Evolutionary conservation across 2,329 filamentous ascomycete genomes (phyloP).

Genomic region (Cryoendolithus antarcticus): DNA sequence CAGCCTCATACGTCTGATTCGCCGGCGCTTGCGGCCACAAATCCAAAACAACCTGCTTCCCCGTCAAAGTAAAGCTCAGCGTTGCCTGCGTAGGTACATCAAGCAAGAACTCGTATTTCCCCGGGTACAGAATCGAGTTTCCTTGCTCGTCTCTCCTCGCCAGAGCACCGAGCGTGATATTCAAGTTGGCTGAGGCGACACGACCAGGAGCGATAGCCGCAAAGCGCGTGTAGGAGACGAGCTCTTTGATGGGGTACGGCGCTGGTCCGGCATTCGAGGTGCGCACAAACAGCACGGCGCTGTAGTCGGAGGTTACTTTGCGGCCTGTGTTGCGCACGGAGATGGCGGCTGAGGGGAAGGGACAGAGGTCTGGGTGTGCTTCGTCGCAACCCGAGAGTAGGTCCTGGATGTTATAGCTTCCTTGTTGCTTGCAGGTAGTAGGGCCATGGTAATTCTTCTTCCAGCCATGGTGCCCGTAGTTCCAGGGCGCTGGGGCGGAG

Average conservation of each 20-base stretch:
- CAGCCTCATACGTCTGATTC: too few species aligned
- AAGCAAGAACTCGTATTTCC: slow-evolving; percentile 1
- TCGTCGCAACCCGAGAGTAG: slow-evolving; percentile 20
- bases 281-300: slow-evolving; percentile 28
- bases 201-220: slow-evolving; percentile 7
- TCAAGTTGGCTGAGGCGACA: background rate
- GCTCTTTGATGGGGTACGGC: slow-evolving; percentile 31
- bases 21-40: slow-evolving; percentile 1
- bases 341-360: slow-evolving; percentile 16
- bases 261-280: slow-evolving; percentile 27
- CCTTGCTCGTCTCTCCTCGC: slow-evolving; percentile 4
- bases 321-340: slow-evolving; percentile 26
- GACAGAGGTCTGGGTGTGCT: slow-evolving; percentile 20
- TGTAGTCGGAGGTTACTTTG: slow-evolving; percentile 26
- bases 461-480: too few species aligned
- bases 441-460: too few species aligned
- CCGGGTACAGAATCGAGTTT: slow-evolving; percentile 3
- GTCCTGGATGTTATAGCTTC: slow-evolving; percentile 22
- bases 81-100: slow-evolving; percentile 2
- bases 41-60: slow-evolving; percentile 2
- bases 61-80: slow-evolving; percentile 3
- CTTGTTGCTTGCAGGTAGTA: too few species aligned
- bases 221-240: slow-evolving; percentile 19
- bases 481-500: slow-evolving; percentile 1
- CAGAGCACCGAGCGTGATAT: slow-evolving; percentile 1